Base-by-base conservation (phyloP, 2,329 filamentous ascomycete genomes). In the Fusarium pseudograminearum region DNA sequence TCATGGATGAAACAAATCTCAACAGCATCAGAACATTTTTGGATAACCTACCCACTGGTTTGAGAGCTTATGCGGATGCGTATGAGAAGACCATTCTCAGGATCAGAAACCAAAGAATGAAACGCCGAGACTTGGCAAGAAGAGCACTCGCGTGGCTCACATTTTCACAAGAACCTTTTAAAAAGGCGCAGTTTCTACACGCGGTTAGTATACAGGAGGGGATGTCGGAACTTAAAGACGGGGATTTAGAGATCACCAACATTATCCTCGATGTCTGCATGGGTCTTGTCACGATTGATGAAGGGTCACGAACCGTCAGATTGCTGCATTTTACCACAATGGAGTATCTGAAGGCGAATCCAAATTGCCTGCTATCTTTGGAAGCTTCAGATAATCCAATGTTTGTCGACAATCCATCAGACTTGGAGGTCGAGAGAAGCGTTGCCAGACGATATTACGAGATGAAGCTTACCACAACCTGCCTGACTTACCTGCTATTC, bases 71-170 rank as follows among this genome's bases (percentile, higher is more conserved):
- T 20, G 3, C 2, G 4, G 36, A 40, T 20, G n/a, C n/a, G 14
- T 40, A 40, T 11, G 36, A 40, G 1, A 20, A 40, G 11, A 40
- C 36, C 1, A 40, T 40, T 2, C n/a, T 1, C 4, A 40, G n/a
- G 11, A 40, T 40, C 6, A 20, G 36, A 40, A 40, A 40, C 11
- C 36, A 40, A 40, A 11, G n/a, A 7, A n/a, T 20, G n/a, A 40
- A 40, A 14, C n/a, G 14, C 0, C 36, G n/a, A 20, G n/a, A 14
- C 4, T 1, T 40, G 3, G 36, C 36, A 2, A 6, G 10, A 4
- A 7, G 6, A 12, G n/a, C 36, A 11, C 10, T 38, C 18, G 4
- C 18, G 12, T 38, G 36, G 36, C 36, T 38, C 3, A 20, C 18
- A 7, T 38, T 38, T 20, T 18, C 36, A 7, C 10, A 5, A 20